phyloP scores from a whole-genome alignment of 179 eudicot genomes.

The Heliamphora pulchella region DNA sequence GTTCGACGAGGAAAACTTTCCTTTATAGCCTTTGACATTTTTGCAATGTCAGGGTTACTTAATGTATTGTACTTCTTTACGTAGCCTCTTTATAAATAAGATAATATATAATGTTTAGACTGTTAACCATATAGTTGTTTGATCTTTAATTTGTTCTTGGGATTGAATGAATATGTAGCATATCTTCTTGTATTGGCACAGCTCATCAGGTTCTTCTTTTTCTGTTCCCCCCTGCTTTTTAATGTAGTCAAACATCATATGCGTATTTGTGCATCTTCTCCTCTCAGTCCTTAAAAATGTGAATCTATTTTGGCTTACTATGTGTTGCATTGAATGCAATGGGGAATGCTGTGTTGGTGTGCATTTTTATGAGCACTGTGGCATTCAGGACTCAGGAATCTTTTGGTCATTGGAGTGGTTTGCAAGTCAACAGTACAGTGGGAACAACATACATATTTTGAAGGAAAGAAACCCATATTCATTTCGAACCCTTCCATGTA shows the following conservation, averaged over 20 bases:
- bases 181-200: neutral
- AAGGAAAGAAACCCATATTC: neutral
- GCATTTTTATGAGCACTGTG: neutral
- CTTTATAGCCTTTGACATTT: constrained; percentile 49
- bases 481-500: neutral
- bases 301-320: neutral
- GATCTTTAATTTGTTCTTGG: neutral
- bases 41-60: constrained; percentile 59
- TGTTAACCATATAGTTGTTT: neutral
- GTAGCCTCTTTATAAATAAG: neutral
- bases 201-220: neutral
- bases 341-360: neutral
- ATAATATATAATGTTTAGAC: neutral
- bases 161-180: neutral
- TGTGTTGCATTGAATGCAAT: neutral
- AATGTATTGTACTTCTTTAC: constrained; percentile 38
- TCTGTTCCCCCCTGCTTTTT: neutral
- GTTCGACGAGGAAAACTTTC: constrained; percentile 23
- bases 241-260: neutral
- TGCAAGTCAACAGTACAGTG: neutral
- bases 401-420: neutral
- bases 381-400: neutral
- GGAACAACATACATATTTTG: neutral
- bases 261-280: neutral
- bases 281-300: neutral